Evolutionary conservation across 208 protist species (phyloP).

Genomic region (Acanthamoeba quina): DNA sequence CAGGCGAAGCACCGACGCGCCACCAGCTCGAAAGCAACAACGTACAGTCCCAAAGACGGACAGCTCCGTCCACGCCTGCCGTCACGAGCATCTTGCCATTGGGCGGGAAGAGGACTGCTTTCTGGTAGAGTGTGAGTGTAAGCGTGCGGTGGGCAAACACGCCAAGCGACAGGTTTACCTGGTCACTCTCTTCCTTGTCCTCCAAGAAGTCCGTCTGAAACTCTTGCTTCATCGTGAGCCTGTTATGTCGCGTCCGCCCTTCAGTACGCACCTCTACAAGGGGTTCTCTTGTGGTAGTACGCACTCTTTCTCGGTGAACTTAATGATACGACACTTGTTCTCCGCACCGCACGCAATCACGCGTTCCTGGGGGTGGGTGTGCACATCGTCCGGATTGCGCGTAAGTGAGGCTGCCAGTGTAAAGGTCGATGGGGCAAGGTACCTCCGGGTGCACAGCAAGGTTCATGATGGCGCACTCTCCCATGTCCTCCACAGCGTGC

Average conservation of each 20-base stretch:
- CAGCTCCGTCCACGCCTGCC: constrained; percentile 57
- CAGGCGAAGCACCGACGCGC: background rate
- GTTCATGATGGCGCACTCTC: constrained; percentile 63
- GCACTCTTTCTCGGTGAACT: constrained; percentile 39
- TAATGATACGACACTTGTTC: constrained; percentile 51
- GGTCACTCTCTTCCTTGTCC: constrained; percentile 67
- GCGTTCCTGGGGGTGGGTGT: background rate
- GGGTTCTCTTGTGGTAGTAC: background rate
- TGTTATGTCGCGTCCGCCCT: background rate
- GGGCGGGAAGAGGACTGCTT: constrained; percentile 51
- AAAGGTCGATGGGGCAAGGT: background rate
- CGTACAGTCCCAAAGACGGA: constrained; percentile 63
- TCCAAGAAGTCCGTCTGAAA: constrained; percentile 72
- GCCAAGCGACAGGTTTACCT: background rate
- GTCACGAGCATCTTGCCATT: constrained; percentile 36
- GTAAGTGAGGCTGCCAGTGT: background rate
- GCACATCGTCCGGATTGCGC: background rate
- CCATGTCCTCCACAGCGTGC: background rate
- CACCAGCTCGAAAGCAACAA: background rate
- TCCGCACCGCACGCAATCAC: constrained; percentile 55
- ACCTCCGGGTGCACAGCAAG: constrained; percentile 49
- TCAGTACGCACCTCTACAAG: background rate
- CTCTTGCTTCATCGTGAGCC: background rate
- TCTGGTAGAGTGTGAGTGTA: background rate
- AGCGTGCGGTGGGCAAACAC: background rate